A percentile compares a stretch with the other conserved stretches of the same genome.
These are phyloP conservation scores for Styphnolobium japonicum DNA, from an alignment of 306 rosid species.

Conservation along the genomic window DNA sequence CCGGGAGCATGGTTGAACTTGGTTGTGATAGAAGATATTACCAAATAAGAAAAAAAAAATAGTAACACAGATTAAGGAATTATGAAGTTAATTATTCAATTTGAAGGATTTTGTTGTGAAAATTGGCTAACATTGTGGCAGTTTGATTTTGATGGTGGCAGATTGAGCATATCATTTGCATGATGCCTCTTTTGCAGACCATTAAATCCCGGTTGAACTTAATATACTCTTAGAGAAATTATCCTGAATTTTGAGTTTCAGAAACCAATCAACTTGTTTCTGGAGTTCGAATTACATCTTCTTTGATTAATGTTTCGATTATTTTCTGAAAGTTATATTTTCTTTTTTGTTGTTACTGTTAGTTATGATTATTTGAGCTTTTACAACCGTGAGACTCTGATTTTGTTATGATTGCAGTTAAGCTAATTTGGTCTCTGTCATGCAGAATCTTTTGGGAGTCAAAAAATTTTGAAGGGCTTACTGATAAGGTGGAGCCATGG, in stretches of 20 bases:
- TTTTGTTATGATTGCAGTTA: conserved; percentile 3
- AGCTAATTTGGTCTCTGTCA: conserved; percentile 19
- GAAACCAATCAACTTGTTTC: not conserved
- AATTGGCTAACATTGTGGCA: conserved; percentile 2
- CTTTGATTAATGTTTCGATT: not conserved
- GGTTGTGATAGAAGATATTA: not conserved
- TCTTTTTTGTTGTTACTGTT: not conserved
- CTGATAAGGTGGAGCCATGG: conserved; percentile 88
- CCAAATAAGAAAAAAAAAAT: not conserved
- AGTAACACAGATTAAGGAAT: not conserved
- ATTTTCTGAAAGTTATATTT: not conserved
- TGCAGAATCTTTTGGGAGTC: conserved; percentile 96
- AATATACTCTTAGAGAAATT: not conserved
- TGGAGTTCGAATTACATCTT: conserved; percentile 19
- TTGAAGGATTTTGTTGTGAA: not conserved
- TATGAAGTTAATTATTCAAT: not conserved
- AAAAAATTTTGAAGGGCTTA: conserved; percentile 65
- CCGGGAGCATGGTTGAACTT: not conserved
- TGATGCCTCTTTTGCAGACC: not conserved
- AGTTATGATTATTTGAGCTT: conserved; percentile 3
- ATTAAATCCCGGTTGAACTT: not conserved
- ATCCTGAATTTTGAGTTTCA: not conserved
- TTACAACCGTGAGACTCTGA: not conserved
- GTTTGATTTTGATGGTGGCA: conserved; percentile 14
- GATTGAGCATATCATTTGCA: not conserved